These are phyloP conservation scores for Mortierella sp. DNA, from an alignment of 371 early-diverging fungal species.

Conservation along the genomic window DNA sequence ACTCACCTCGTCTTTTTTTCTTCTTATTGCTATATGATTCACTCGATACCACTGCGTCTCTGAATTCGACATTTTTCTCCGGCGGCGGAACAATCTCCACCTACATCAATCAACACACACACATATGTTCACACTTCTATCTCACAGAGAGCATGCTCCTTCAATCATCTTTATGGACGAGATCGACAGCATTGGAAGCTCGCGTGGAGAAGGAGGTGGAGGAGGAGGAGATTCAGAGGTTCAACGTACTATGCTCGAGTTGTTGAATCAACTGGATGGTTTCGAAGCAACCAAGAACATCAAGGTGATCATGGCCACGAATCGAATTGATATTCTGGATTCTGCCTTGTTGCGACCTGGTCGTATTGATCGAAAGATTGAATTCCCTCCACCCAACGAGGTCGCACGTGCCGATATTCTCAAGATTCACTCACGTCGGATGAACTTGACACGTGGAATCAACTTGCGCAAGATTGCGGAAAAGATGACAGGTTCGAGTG, in stretches of 20 bases:
- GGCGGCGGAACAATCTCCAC: not conserved
- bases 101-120: not conserved
- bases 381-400: conserved; percentile 99
- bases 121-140: no score
- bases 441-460: conserved; percentile 99
- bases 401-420: conserved; percentile 98
- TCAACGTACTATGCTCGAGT: conserved; percentile 99
- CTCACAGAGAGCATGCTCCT: conserved; percentile 89
- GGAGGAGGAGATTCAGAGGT: conserved; percentile 98
- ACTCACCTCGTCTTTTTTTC: not conserved
- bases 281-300: conserved; percentile 99
- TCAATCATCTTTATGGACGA: conserved; percentile 99
- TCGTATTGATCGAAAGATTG: conserved; percentile 99
- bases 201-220: conserved; percentile 87
- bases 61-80: no score
- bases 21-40: no score
- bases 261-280: conserved; percentile 99
- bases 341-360: conserved; percentile 98
- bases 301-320: conserved; percentile 99
- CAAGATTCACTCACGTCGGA: conserved; percentile 99
- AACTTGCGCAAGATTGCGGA: conserved; percentile 97
- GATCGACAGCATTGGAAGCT: conserved; percentile 99
- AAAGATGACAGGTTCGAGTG: conserved; percentile 95
- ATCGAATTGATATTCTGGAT: conserved; percentile 99
- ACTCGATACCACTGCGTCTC: no score